These are phyloP conservation scores for Geotrichum histeridarum DNA, from an alignment of 1,139 yeast genomes.

Conservation along the genomic window DNA sequence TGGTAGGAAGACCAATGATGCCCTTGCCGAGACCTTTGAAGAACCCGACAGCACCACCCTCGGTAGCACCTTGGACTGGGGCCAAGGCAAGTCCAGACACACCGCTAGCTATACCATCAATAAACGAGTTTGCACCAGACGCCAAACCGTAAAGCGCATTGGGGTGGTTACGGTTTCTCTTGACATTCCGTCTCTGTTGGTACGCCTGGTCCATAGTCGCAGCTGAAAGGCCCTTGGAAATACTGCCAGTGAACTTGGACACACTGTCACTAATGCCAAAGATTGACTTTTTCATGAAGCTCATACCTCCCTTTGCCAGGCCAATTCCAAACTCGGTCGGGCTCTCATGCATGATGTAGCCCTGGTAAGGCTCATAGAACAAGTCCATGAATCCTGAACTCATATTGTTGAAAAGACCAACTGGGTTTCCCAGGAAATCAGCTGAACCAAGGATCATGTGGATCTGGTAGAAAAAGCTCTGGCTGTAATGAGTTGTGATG, in stretches of 20 bases:
- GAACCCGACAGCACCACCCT: constrained; percentile 85
- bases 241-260: constrained; percentile 85
- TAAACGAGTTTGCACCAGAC: constrained; percentile 80
- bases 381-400: constrained; percentile 94
- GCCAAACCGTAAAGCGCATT: constrained; percentile 82
- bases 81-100: constrained; percentile 83
- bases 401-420: constrained; percentile 84
- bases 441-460: constrained; percentile 94
- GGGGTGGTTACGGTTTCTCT: constrained; percentile 70
- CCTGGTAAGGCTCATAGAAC: constrained; percentile 95
- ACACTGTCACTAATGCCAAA: constrained; percentile 92
- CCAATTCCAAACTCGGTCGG: constrained; percentile 96
- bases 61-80: constrained; percentile 81
- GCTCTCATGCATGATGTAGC: constrained; percentile 85
- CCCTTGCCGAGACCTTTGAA: constrained; percentile 92
- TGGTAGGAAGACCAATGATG: constrained; percentile 86
- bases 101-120: constrained; percentile 83
- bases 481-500: constrained; percentile 80
- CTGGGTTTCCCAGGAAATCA: constrained; percentile 93
- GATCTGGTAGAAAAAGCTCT: constrained; percentile 83
- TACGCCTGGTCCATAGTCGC: constrained; percentile 82
- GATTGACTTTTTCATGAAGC: constrained; percentile 88
- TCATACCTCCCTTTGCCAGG: constrained; percentile 89
- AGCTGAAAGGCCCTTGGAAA: constrained; percentile 88
- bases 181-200: constrained; percentile 72